These are phyloP conservation scores for Candida michaelii DNA, from an alignment of 805 yeast species.

Conservation along the genomic window DNA sequence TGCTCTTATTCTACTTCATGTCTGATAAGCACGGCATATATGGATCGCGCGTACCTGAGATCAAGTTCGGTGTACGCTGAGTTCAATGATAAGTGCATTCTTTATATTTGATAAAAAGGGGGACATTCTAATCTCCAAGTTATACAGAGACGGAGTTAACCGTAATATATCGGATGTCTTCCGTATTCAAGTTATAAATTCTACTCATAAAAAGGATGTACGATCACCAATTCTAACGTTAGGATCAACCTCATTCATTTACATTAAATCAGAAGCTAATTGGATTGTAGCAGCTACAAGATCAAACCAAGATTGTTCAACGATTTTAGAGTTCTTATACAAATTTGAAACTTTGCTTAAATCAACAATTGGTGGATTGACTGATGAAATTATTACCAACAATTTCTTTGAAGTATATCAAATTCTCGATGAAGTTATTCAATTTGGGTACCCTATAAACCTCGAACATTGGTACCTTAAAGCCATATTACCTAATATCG, in stretches of 20 bases:
- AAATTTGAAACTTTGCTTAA: conserved; percentile 56
- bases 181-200: conserved; percentile 84
- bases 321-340: conserved; percentile 76
- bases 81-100: conserved; percentile 71
- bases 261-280: conserved; percentile 58
- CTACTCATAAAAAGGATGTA: conserved; percentile 30
- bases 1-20: too few relatives aligned
- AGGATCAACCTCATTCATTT: conserved; percentile 90
- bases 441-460: conserved; percentile 74
- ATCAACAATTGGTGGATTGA: conserved; percentile 18
- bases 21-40: too few relatives aligned
- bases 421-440: conserved; percentile 70
- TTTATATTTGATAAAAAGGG: conserved; percentile 78
- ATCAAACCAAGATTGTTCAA: conserved; percentile 80
- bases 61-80: neutral
- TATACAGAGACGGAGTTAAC: conserved; percentile 73
- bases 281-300: conserved; percentile 91
- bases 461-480: conserved; percentile 47
- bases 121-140: conserved; percentile 74
- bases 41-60: neutral
- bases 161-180: conserved; percentile 83
- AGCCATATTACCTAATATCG: conserved; percentile 12
- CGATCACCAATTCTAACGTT: conserved; percentile 61
- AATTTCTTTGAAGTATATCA: conserved; percentile 74
- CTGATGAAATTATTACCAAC: conserved; percentile 49